A percentile compares a stretch with the other conserved stretches of the same genome.
Conservation (phyloP, 2,329 filamentous ascomycete genomes). For the Microdochium nivale region DNA sequence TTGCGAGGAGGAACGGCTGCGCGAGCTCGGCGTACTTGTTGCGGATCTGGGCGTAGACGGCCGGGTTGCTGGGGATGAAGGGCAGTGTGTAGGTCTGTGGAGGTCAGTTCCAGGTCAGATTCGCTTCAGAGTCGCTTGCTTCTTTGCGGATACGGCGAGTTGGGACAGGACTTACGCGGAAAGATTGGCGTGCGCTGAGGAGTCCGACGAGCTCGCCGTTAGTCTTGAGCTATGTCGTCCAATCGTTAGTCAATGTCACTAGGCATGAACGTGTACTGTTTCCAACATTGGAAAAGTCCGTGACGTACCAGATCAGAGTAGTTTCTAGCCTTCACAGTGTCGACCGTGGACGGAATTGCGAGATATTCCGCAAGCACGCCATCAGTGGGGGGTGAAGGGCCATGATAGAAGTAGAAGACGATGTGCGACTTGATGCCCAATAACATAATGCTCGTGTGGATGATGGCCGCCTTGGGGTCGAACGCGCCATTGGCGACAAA, state of each 20-base stretch:
- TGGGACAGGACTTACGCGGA: constrained; percentile 6
- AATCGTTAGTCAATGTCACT: constrained; percentile 5
- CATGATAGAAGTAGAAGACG: constrained; percentile 25
- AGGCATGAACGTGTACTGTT: constrained; percentile 1
- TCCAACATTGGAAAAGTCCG: background rate
- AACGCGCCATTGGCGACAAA: constrained; percentile 16
- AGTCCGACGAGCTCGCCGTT: constrained; percentile 7
- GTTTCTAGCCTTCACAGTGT: constrained; percentile 14
- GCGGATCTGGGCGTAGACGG: constrained; percentile 24
- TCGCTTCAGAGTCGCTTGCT: too few relatives aligned
- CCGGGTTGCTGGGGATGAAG: constrained; percentile 9
- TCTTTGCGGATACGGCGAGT: too few relatives aligned
- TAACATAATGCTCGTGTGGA: constrained; percentile 13
- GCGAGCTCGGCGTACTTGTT: constrained; percentile 17
- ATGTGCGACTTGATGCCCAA: constrained; percentile 12
- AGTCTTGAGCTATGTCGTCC: constrained; percentile 2
- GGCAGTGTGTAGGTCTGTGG: constrained; percentile 16
- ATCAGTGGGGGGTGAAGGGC: constrained; percentile 17
- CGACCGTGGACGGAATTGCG: constrained; percentile 13
- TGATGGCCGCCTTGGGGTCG: constrained; percentile 20
- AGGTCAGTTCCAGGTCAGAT: too few relatives aligned
- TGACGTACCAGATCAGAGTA: constrained; percentile 21
- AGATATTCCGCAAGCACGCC: constrained; percentile 22
- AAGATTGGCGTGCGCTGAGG: background rate
- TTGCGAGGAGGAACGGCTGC: constrained; percentile 14